These are phyloP conservation scores for Fraxinus angustifolia DNA, from an alignment of 305 asterid species.

Conservation along the genomic window DNA sequence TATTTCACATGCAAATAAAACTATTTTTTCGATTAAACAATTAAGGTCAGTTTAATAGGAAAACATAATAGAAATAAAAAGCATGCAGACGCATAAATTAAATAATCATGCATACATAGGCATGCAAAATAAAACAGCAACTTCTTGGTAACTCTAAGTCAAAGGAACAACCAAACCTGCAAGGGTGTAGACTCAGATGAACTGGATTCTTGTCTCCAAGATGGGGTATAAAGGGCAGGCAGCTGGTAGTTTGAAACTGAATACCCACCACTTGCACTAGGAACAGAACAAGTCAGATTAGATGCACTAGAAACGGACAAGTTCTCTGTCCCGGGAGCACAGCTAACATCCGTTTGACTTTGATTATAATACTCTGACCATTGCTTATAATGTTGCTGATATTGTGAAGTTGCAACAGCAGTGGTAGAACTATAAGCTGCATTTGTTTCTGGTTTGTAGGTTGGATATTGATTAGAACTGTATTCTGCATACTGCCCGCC, in stretches of 20 bases:
- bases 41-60: not conserved
- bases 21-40: not conserved
- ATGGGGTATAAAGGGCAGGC: conserved; percentile 52
- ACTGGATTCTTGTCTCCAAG: conserved; percentile 63
- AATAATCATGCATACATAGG: not conserved
- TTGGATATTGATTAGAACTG: conserved; percentile 70
- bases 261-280: conserved; percentile 57
- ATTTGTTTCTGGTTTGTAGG: conserved; percentile 62
- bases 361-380: conserved; percentile 93
- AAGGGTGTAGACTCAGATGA: conserved; percentile 47
- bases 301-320: conserved; percentile 53
- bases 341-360: conserved; percentile 84
- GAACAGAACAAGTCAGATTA: conserved; percentile 50
- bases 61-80: not conserved
- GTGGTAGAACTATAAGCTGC: conserved; percentile 63
- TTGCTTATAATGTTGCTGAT: conserved; percentile 75
- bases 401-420: conserved; percentile 57
- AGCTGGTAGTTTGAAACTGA: conserved; percentile 53
- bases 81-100: not conserved
- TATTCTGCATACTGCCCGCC: conserved; percentile 76
- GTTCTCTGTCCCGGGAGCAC: conserved; percentile 99
- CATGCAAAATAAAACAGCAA: not conserved
- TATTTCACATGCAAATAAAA: not conserved
- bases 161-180: conserved; percentile 69
- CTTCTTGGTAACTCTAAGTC: conserved; percentile 12